phyloP scores from a whole-genome alignment of 1,139 yeast species.

The Nadsonia starkeyi-henricii region DNA sequence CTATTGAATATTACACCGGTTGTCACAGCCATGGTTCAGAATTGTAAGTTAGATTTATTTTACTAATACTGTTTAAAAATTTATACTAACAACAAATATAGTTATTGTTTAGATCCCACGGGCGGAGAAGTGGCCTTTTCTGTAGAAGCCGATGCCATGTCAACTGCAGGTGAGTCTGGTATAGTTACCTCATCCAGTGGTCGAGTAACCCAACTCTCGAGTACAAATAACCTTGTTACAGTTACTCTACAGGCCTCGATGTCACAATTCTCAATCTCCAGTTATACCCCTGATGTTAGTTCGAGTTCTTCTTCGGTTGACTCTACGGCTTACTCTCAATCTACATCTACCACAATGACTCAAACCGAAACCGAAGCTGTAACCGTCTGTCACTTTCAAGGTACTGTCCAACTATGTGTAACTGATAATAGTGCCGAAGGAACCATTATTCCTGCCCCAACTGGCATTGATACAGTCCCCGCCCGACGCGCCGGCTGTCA shows the following conservation, averaged over 20 bases:
- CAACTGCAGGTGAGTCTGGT: slow-evolving; percentile 4
- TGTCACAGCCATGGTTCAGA: slow-evolving; percentile 23
- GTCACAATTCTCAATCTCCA: neutral
- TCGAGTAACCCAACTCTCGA: slow-evolving; percentile 4
- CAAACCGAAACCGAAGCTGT: slow-evolving; percentile 9
- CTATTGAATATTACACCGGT: slow-evolving; percentile 20
- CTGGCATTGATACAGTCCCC: slow-evolving; percentile 16
- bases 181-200: slow-evolving; percentile 5
- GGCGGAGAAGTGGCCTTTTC: slow-evolving; percentile 5
- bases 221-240: slow-evolving; percentile 1
- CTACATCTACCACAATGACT: no score
- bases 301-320: no score
- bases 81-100: no score
- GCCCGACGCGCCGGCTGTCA: slow-evolving; percentile 24
- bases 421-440: slow-evolving; percentile 25
- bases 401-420: slow-evolving; percentile 18
- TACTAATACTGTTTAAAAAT: no score
- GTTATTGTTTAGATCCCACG: slow-evolving; percentile 2
- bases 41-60: no score
- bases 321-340: no score
- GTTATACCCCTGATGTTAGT: neutral
- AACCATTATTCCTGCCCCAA: slow-evolving; percentile 21
- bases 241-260: neutral
- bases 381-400: slow-evolving; percentile 25
- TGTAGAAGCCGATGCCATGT: slow-evolving; percentile 5